Percentiles rank a stretch among this genome's conserved stretches.
These are phyloP conservation scores for Hibiscus syriacus DNA, from an alignment of 345 rosid species.

Conservation along the genomic window DNA sequence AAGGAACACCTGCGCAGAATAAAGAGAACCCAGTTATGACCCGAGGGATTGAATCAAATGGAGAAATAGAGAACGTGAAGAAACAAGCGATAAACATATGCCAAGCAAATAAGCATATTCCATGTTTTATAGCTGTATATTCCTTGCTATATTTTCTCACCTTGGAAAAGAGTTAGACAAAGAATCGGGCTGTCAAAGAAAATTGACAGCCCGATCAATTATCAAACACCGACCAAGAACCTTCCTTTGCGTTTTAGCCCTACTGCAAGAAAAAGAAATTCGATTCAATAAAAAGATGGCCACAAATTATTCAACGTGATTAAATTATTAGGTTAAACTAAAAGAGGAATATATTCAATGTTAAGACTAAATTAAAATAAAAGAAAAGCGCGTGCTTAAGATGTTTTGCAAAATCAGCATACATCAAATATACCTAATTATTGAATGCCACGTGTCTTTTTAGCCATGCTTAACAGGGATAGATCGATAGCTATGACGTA, in stretches of 20 bases:
- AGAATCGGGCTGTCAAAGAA: constrained; percentile 15
- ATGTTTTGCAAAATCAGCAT: neutral
- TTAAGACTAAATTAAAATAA: neutral
- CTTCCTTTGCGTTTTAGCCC: neutral
- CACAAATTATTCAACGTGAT: neutral
- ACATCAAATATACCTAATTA: neutral
- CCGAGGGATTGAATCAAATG: neutral
- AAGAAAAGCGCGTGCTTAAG: neutral
- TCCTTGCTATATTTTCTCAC: neutral
- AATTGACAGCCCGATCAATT: constrained; percentile 15
- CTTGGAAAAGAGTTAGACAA: neutral
- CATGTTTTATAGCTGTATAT: neutral
- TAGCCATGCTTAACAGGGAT: neutral
- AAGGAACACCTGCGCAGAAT: constrained; percentile 18
- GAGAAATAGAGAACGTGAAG: neutral
- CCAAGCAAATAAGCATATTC: constrained; percentile 1
- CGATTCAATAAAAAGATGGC: neutral
- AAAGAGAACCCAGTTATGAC: neutral
- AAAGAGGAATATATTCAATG: neutral
- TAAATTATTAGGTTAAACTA: neutral
- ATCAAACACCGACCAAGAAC: constrained; percentile 1
- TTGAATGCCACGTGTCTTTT: neutral
- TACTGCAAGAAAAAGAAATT: neutral
- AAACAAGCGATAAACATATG: neutral
- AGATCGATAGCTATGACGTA: too few species aligned